Percentiles rank a stretch among this genome's conserved stretches.
phyloP scores from a whole-genome alignment of 169 alveolate genomes.

The Plasmodium cynomolgi region DNA sequence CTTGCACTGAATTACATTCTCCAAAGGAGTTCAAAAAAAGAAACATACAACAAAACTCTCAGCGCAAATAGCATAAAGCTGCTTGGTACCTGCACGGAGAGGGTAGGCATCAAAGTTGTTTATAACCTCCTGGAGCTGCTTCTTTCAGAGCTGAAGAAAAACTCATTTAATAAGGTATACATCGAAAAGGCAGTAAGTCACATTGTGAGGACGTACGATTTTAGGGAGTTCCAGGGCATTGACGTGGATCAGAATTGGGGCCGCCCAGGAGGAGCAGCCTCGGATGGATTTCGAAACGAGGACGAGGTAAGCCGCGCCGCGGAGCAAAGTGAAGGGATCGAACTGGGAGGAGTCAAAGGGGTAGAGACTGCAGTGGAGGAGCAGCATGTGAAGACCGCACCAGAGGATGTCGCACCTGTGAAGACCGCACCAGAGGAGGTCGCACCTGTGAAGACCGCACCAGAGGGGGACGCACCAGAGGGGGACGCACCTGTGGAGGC shows the following conservation, averaged over 20 bases:
- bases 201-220: conserved; percentile 34
- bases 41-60: conserved; percentile 61
- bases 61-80: conserved; percentile 38
- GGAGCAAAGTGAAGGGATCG: background rate
- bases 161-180: conserved; percentile 52
- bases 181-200: conserved; percentile 67
- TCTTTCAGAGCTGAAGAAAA: conserved; percentile 48
- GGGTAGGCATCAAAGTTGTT: conserved; percentile 30
- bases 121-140: conserved; percentile 13
- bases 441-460: background rate
- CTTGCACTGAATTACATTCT: conserved; percentile 48
- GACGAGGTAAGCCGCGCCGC: background rate
- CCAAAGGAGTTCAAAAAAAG: conserved; percentile 50
- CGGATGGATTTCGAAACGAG: background rate
- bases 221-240: conserved; percentile 29
- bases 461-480: background rate
- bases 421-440: background rate
- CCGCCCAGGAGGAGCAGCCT: background rate
- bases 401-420: background rate
- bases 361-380: background rate
- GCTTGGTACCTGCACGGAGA: conserved; percentile 54
- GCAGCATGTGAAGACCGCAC: background rate
- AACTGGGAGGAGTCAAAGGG: background rate
- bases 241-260: background rate
- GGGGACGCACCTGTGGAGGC: background rate